Evolutionary conservation across 108 stramenopile species (phyloP).

Genomic region (Craspedostauros australis): DNA sequence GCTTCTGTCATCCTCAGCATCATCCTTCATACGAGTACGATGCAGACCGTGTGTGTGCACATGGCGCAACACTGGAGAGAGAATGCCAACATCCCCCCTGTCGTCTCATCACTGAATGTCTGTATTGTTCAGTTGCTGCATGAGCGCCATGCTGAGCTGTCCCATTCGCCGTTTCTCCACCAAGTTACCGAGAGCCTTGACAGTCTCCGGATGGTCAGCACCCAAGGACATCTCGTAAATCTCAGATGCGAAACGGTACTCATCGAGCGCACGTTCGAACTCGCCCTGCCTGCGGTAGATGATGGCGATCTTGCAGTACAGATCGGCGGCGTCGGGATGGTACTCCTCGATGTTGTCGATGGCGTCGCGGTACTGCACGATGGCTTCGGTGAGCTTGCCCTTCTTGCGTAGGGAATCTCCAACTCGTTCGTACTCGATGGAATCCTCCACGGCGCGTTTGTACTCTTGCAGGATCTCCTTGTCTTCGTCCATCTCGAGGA

Average conservation of each 20-base stretch:
- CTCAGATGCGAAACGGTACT: conserved; percentile 22
- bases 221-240: conserved; percentile 30
- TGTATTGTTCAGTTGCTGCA: no score
- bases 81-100: no score
- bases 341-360: conserved; percentile 13
- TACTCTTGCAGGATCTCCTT: background rate
- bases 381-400: conserved; percentile 8
- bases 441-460: conserved; percentile 7
- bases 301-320: conserved; percentile 27
- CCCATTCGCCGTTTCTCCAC: conserved; percentile 17
- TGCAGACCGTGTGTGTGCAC: no score
- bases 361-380: conserved; percentile 11
- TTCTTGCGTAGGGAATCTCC: conserved; percentile 19
- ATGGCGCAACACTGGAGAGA: no score
- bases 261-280: conserved; percentile 24
- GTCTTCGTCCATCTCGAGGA: conserved; percentile 9
- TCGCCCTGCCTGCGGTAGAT: conserved; percentile 19
- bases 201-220: conserved; percentile 31
- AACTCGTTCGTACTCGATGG: conserved; percentile 11
- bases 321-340: conserved; percentile 33
- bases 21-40: no score
- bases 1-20: no score
- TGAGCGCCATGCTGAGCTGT: conserved; percentile 14
- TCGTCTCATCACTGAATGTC: no score
- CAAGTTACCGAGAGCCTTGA: conserved; percentile 16